Percentiles rank a stretch among this genome's conserved stretches.
phyloP scores from a whole-genome alignment of 2,329 filamentous ascomycete genomes.

The Aspergillus sp. region DNA sequence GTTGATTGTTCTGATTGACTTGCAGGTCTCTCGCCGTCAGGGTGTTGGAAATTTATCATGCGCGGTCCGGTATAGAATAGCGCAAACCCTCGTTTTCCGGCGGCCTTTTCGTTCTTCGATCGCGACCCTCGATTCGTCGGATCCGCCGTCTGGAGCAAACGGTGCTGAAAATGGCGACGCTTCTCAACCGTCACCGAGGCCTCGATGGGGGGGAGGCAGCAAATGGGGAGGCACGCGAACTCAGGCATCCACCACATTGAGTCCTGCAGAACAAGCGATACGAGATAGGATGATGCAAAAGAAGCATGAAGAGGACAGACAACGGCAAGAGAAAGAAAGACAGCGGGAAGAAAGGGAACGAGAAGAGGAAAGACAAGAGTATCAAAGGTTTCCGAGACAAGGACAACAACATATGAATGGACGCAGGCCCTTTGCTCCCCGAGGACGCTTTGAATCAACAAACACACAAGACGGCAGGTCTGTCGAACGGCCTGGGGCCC shows the following conservation, averaged over 20 bases:
- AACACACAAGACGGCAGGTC: neutral
- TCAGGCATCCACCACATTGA: conserved; percentile 18
- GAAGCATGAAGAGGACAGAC: neutral
- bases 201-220: too few relatives aligned
- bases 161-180: neutral
- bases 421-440: neutral
- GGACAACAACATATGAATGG: neutral
- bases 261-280: conserved; percentile 24
- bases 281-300: conserved; percentile 20
- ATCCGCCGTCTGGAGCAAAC: conserved; percentile 15
- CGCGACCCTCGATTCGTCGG: conserved; percentile 19
- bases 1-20: neutral
- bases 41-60: conserved; percentile 31
- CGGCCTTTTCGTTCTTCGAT: conserved; percentile 29
- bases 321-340: neutral
- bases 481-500: too few relatives aligned
- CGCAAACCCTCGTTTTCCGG: conserved; percentile 15
- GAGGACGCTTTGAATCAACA: neutral
- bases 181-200: too few relatives aligned
- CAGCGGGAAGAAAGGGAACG: conserved; percentile 2
- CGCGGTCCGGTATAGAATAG: conserved; percentile 20
- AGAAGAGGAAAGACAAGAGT: neutral
- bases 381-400: neutral
- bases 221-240: neutral
- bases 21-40: conserved; percentile 31